These are phyloP conservation scores for Moniliophthora roreri DNA, from an alignment of 1,284 basidiomycete species.

Conservation along the genomic window DNA sequence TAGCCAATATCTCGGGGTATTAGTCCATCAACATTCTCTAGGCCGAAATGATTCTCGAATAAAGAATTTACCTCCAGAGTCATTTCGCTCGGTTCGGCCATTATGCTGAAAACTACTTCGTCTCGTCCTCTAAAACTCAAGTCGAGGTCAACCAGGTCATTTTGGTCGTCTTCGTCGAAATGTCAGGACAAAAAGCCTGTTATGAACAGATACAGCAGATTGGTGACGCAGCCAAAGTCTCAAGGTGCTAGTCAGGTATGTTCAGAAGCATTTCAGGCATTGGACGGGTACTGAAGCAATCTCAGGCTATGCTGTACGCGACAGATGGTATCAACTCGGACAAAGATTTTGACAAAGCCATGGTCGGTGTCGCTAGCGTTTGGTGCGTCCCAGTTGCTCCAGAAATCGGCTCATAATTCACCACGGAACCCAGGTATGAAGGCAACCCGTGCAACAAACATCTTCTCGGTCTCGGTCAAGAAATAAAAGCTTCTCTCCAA, in stretches of 20 bases:
- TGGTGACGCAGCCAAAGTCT: constrained; percentile 85
- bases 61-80: too few relatives aligned
- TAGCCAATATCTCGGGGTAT: too few relatives aligned
- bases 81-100: too few relatives aligned
- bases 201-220: constrained; percentile 84
- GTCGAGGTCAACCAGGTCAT: constrained; percentile 32
- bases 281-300: constrained; percentile 10
- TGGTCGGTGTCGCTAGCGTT: constrained; percentile 94
- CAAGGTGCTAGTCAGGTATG: constrained; percentile 90
- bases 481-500: constrained; percentile 80
- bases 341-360: constrained; percentile 87
- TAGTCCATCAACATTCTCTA: too few relatives aligned
- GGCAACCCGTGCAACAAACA: constrained; percentile 95
- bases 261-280: constrained; percentile 12
- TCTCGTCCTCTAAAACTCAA: constrained; percentile 3
- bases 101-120: too few relatives aligned
- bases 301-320: constrained; percentile 94
- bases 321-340: constrained; percentile 84
- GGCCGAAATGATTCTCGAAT: too few relatives aligned
- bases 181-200: constrained; percentile 47
- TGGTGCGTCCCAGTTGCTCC: constrained; percentile 53
- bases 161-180: constrained; percentile 35
- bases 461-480: constrained; percentile 84
- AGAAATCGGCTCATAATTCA: constrained; percentile 8
- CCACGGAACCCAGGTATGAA: constrained; percentile 65